Conservation (phyloP, 169 alveolate species). For the Blepharisma undulans region DNA sequence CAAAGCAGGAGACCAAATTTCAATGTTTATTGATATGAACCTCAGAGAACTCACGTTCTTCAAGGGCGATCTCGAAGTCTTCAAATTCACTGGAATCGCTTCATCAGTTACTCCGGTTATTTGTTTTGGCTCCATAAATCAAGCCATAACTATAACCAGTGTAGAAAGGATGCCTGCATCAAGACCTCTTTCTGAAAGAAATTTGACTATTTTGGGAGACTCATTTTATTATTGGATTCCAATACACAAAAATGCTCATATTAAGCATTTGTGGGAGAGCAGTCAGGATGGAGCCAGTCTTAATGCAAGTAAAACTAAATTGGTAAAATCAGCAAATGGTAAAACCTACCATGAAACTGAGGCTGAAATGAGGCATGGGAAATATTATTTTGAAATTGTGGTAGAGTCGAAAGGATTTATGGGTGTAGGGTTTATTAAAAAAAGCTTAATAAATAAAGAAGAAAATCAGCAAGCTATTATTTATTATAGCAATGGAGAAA, state of each 20-base stretch:
- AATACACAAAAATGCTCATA: background rate
- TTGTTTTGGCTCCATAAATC: conserved; percentile 25
- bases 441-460: background rate
- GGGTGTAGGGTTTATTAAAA: background rate
- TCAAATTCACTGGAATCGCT: background rate
- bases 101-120: background rate
- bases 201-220: background rate
- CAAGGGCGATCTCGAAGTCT: background rate
- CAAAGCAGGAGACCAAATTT: conserved; percentile 33
- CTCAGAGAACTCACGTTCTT: background rate
- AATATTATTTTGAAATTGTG: background rate
- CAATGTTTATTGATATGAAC: background rate
- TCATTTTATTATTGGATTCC: background rate
- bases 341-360: background rate
- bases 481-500: background rate
- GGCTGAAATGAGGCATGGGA: background rate
- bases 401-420: background rate
- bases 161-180: conserved; percentile 8
- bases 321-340: background rate
- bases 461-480: background rate
- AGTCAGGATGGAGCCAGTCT: background rate
- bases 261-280: background rate
- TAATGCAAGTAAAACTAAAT: too few relatives aligned
- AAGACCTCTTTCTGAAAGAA: background rate
- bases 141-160: background rate